A percentile compares a stretch with the other conserved stretches of the same genome.
Conservation (phyloP, 2,329 filamentous ascomycete genomes). For the Trichoderma arundinaceum region DNA sequence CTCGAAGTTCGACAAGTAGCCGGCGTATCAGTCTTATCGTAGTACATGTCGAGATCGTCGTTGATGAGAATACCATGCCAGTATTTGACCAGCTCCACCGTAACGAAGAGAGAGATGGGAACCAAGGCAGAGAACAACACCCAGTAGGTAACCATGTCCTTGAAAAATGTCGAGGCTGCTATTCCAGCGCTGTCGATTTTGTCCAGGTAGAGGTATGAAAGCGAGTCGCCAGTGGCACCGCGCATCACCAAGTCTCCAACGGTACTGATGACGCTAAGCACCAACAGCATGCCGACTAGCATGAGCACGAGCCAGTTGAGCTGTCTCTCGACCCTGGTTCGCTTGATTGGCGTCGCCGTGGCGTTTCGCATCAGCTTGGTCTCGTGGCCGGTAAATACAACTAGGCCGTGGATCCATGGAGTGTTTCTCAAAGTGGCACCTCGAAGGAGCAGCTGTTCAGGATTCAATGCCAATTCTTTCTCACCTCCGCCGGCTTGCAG, state of each 20-base stretch:
- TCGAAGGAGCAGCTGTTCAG: conserved; percentile 90
- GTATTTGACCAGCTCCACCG: conserved; percentile 96
- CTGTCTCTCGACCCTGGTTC: conserved; percentile 91
- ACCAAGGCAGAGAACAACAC: conserved; percentile 96
- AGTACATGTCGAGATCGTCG: conserved; percentile 96
- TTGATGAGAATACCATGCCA: conserved; percentile 98
- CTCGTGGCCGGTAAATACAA: conserved; percentile 93
- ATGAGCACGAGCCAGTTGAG: conserved; percentile 93
- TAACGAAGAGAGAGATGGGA: conserved; percentile 97
- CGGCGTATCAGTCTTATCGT: conserved; percentile 92
- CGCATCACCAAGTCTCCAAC: conserved; percentile 87
- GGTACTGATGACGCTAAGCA: conserved; percentile 86
- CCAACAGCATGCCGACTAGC: conserved; percentile 81
- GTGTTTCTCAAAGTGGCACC: conserved; percentile 95
- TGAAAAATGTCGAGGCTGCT: conserved; percentile 81
- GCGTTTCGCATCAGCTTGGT: conserved; percentile 99
- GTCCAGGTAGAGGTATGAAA: conserved; percentile 75
- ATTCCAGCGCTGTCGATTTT: conserved; percentile 58
- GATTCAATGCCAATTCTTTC: conserved; percentile 86
- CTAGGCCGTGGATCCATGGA: conserved; percentile 93
- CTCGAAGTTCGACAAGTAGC: conserved; percentile 96
- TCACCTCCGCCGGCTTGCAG: conserved; percentile 90
- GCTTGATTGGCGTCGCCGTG: conserved; percentile 95
- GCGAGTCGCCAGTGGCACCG: conserved; percentile 63
- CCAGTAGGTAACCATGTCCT: conserved; percentile 98